A percentile compares a stretch with the other conserved stretches of the same genome.
Conservation (phyloP, 2,329 filamentous ascomycete species). For the Neofusicoccum ribis region DNA sequence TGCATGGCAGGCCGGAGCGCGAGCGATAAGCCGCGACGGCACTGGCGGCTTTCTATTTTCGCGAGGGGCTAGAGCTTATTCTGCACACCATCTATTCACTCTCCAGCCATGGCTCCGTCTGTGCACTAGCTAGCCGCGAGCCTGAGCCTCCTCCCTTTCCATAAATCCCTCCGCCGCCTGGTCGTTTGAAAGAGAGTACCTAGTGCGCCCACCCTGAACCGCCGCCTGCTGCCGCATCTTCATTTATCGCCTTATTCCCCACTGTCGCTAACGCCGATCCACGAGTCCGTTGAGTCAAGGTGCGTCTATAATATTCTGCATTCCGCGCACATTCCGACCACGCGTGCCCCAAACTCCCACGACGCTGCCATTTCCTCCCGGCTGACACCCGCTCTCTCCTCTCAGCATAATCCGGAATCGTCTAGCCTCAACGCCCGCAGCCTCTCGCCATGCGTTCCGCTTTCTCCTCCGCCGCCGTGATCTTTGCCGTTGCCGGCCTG, state of each 20-base stretch:
- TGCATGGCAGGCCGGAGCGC: background rate
- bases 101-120: constrained; percentile 11
- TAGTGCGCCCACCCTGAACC: background rate
- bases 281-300: background rate
- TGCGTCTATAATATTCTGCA: constrained; percentile 7
- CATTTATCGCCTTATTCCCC: background rate
- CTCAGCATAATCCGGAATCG: background rate
- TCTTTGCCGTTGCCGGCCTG: constrained; percentile 53
- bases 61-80: background rate
- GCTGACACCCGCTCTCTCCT: background rate
- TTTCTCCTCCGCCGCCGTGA: constrained; percentile 53
- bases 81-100: constrained; percentile 11
- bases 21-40: constrained; percentile 1
- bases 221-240: background rate
- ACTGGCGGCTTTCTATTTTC: constrained; percentile 12
- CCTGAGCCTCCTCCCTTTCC: constrained; percentile 18
- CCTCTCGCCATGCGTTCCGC: constrained; percentile 42
- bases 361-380: background rate
- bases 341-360: background rate
- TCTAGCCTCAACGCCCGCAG: background rate
- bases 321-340: constrained; percentile 12
- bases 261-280: constrained; percentile 13
- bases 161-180: constrained; percentile 9
- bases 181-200: background rate
- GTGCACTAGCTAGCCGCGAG: constrained; percentile 10